Base-by-base conservation (phyloP, 2,329 filamentous ascomycete species). In the Monosporascus sp. region DNA sequence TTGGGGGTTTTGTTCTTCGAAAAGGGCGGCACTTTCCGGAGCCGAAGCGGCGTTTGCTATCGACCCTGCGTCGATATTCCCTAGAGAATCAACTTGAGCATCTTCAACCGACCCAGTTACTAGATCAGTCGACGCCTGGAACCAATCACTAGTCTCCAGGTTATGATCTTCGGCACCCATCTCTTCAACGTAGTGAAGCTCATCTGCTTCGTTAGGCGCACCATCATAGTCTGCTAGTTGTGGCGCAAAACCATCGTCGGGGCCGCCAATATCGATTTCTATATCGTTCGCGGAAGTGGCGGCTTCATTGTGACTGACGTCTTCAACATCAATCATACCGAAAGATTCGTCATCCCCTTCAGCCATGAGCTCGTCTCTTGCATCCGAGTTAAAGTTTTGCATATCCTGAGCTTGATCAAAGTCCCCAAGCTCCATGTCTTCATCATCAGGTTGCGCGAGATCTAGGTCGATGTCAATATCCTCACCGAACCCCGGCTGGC, bases 391-490 rank as follows among this genome's bases (percentile, higher is more conserved):
- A 51, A 65, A 66, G n/a, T 64, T 61, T 7, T 64, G 58, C 22
- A 64, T 60, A 35, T 66, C 65, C 26, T 63, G 60, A 5, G 53
- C 48, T 52, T 63, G 58, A 31, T 68, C 65, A 44, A 63, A 67
- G 50, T 69, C 67, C 41, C 57, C 65, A 11, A 69, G 60, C 26
- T 67, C 66, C 52, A 69, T 60, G 20, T 68, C 65, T 56, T 68
- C 65, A 49, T 69, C 65, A 47, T 69, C 67, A 31, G 58, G 55
- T 38, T 66, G 62, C n/a, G 61, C 59, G 49, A 68, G 65, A 59
- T 69, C 66, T 48, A 69, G 55, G 56, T 69, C 67, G 54, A 69
- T 68, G 51, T 69, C 67, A 55, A 69, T 69, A 46, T 69, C 67
- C 50, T 69, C 65, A 20, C 52, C 61, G 26, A 62, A 63, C 20